Conservation (phyloP, 2,329 filamentous ascomycete genomes). For the Botryosphaeria dothidea region DNA sequence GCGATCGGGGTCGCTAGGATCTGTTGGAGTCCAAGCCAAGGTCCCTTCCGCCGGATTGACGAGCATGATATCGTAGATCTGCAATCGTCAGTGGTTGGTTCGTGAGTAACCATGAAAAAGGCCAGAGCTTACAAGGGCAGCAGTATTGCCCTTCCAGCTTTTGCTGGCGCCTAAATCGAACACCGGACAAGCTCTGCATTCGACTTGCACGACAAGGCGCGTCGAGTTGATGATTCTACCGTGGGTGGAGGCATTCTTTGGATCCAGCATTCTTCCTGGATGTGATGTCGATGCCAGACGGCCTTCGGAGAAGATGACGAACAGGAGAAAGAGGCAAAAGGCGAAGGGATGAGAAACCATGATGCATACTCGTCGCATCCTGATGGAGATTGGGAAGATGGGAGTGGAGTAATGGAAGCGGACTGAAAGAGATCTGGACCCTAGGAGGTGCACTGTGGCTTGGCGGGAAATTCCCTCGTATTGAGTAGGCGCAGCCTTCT, state of each 20-base stretch:
- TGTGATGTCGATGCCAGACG: not conserved
- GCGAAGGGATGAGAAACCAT: not conserved
- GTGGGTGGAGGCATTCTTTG: not conserved
- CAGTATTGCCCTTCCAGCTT: not conserved
- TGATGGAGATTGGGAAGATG: not conserved
- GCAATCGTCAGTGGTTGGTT: not conserved
- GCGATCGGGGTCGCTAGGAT: not conserved
- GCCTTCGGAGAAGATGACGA: not conserved
- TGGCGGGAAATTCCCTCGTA: not conserved
- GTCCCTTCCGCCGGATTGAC: not conserved
- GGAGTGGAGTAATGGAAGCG: not conserved
- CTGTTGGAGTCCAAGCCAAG: not conserved
- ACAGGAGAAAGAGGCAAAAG: not conserved
- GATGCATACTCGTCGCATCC: not conserved
- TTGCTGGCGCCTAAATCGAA: not conserved
- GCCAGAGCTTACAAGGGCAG: not conserved
- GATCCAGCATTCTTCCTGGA: not conserved
- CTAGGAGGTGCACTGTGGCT: not conserved
- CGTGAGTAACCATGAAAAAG: not conserved
- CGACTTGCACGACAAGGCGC: not conserved
- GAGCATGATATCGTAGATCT: conserved; percentile 7
- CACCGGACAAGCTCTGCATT: not conserved
- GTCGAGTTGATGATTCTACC: not conserved
- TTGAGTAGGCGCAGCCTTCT: not conserved
- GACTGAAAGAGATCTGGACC: not conserved